Base-by-base conservation (phyloP, 1,284 basidiomycete genomes). In the Ceratobasidium sp. region DNA sequence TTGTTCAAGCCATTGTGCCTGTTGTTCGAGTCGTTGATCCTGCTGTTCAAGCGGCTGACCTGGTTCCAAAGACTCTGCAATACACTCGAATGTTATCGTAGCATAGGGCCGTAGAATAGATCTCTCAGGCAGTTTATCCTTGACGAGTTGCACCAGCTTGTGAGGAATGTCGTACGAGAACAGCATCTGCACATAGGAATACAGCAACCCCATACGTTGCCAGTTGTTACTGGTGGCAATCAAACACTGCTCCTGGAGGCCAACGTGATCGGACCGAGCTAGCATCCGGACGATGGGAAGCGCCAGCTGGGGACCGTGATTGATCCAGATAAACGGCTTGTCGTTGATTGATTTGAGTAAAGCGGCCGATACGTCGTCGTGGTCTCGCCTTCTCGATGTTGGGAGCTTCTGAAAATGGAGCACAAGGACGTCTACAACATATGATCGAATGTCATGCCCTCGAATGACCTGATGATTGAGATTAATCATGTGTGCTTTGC, bases 81-180 rank as follows among this genome's bases (percentile, higher is more conserved):
- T 41, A 11, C 11, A 11, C 11, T 41, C 36, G 11, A 41, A 41
- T 5, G 11, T 60, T 41, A 22, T 44, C 36, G 36, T 17, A 24
- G 1, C 17, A 22, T 2, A 33, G 22, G n/a, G 41, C 15, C 14
- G 22, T 3, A 14, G n/a, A 41, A 22, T 19, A 19, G 22, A 60
- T 17, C 5, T 41, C 19, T 1, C 11, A 19, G 36, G 36, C 14
- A 1, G 33, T 22, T 17, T 65, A 11, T 41, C 36, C 11, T 6
- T 48, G 15, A 53, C 22, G 31, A 69, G 33, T 22, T 27, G 15
- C 1, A 56, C 66, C 1, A 69, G 51, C 19, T 56, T 69, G 19
- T 69, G 15, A 15, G 66, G 66, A 24, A 57, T 57, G n/a, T 53
- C 31, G n/a, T 41, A 56, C 5, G 66, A 44, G 1, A 44, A 36